phyloP scores from a whole-genome alignment of 805 yeast genomes.

The Candida easanensis region DNA sequence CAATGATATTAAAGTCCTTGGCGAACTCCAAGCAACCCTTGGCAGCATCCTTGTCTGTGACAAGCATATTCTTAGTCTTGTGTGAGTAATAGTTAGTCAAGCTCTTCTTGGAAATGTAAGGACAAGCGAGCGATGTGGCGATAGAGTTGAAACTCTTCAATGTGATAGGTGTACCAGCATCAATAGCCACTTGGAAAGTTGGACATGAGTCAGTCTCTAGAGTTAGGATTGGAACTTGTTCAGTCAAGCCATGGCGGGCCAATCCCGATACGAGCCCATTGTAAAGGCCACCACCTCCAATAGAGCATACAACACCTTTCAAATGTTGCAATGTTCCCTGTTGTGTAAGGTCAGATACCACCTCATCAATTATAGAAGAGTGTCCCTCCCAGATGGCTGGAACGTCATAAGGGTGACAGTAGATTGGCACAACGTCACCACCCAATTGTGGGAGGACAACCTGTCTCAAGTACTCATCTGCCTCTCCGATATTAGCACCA shows the following conservation, averaged over 20 bases:
- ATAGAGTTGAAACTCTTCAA: conserved; percentile 47
- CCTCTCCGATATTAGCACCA: conserved; percentile 49
- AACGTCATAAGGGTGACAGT: conserved; percentile 55
- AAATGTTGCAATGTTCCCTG: conserved; percentile 28
- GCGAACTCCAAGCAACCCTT: conserved; percentile 49
- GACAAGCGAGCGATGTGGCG: conserved; percentile 65
- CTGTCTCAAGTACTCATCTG: conserved; percentile 41
- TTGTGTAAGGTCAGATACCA: conserved; percentile 28
- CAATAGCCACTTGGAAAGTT: conserved; percentile 50
- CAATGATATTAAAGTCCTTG: conserved; percentile 46
- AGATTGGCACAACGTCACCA: conserved; percentile 35
- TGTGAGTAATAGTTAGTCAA: conserved; percentile 42
- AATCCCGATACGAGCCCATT: conserved; percentile 50
- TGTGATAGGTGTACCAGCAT: conserved; percentile 41
- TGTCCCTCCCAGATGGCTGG: conserved; percentile 56
- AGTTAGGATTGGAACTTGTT: conserved; percentile 40
- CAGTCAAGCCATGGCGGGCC: conserved; percentile 31
- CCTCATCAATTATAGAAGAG: conserved; percentile 44
- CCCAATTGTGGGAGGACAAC: conserved; percentile 27
- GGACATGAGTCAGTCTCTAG: conserved; percentile 66
- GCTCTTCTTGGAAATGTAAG: conserved; percentile 50
- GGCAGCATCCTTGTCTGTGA: conserved; percentile 56
- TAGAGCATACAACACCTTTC: conserved; percentile 49
- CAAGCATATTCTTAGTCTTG: conserved; percentile 40
- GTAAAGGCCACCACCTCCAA: conserved; percentile 59